A percentile compares a stretch with the other conserved stretches of the same genome.
phyloP scores from a whole-genome alignment of 2,329 filamentous ascomycete genomes.

The Monosporascus cannonballus region DNA sequence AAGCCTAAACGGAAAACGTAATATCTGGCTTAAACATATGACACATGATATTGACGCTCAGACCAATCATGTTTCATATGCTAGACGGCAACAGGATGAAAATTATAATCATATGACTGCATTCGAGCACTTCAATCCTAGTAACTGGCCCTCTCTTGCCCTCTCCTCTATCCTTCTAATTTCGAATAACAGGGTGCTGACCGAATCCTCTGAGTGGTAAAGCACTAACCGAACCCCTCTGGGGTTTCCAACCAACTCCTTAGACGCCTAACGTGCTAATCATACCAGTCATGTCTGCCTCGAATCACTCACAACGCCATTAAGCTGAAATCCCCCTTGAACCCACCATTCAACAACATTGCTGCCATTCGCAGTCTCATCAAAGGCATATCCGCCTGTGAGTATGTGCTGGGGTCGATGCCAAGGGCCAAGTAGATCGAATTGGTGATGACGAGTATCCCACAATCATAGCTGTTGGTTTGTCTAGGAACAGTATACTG shows the following conservation, averaged over 20 bases:
- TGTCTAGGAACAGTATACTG: slow-evolving; percentile 49
- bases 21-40: too few species aligned
- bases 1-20: too few species aligned
- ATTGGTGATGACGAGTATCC: slow-evolving; percentile 72
- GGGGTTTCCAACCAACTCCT: neutral
- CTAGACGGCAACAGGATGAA: too few species aligned
- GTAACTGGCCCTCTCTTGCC: too few species aligned
- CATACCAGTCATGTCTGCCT: neutral
- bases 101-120: too few species aligned
- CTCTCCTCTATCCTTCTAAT: too few species aligned
- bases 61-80: too few species aligned
- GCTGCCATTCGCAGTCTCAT: slow-evolving; percentile 59
- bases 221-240: too few species aligned
- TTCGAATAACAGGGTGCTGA: too few species aligned
- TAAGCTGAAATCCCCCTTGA: slow-evolving; percentile 53
- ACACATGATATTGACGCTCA: too few species aligned
- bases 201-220: too few species aligned
- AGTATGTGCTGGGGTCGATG: slow-evolving; percentile 44
- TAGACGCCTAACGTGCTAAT: slow-evolving; percentile 1
- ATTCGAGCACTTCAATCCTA: too few species aligned
- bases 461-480: slow-evolving; percentile 66
- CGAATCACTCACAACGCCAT: slow-evolving; percentile 25
- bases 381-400: slow-evolving; percentile 46
- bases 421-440: slow-evolving; percentile 56
- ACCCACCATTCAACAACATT: slow-evolving; percentile 62